Base-by-base conservation (phyloP, 148 eudicot genomes). In the Tetragonia tetragonoides region DNA sequence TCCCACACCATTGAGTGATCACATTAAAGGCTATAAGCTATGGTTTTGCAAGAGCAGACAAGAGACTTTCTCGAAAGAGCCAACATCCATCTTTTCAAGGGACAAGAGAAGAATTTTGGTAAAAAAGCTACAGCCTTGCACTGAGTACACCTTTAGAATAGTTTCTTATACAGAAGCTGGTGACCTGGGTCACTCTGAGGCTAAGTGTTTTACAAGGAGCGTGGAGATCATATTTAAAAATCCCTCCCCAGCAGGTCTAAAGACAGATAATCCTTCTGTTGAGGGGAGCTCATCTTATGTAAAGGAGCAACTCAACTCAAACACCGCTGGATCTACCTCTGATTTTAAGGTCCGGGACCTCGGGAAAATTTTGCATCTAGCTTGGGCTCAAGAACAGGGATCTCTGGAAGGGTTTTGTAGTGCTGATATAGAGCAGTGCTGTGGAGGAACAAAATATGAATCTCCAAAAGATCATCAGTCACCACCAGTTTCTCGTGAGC, bases 151-250 rank as follows among this genome's bases (percentile, higher is more conserved):
- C n/a, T 88, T 95, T 79, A 81, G 92, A 79, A 76, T 93, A 72
- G 80, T 89, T 67, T 91, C 97, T 7, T 91, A 86, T 75, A 87
- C 91, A 0, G 93, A 95, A 11, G 59, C 75, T 54, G 94, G 94
- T 78, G 93, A 95, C 76, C 81, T 93, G 78, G 97, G 97, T 40
- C 96, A 91, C 82, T 95, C 99, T 20, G 99, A 93, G 82, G 94
- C 92, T 0, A 93, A 83, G 80, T 93, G 91, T 86, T 88, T 85
- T 78, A 95, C 97, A 53, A 85, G 86, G 83, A 91, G 97, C 69
- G 80, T 86, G 51, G 94, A 92, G 72, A 78, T 90, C 42, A 18
- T 88, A 61, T 79, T 78, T 70, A 89, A 84, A 61, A 84, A 82
- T 70, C 68, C 77, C 1, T 63, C 82, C 72, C 47, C 88, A 60